Percentiles rank a stretch among this genome's conserved stretches.
These are phyloP conservation scores for Diphasiastrum complanatum DNA, from an alignment of 83 land plant genomes.

Conservation along the genomic window DNA sequence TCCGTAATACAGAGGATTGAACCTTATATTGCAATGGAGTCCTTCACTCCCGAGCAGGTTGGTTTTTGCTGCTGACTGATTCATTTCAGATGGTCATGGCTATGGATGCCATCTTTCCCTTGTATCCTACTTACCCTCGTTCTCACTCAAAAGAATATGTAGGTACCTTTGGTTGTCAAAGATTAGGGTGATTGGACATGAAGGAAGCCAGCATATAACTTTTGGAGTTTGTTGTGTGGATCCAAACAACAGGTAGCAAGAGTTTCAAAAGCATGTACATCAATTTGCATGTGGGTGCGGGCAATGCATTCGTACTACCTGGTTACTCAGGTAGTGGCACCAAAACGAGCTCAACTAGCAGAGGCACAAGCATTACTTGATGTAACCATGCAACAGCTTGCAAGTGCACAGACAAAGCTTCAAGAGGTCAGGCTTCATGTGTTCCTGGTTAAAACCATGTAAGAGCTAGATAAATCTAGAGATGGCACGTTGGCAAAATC, in stretches of 20 bases:
- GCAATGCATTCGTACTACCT: constrained; percentile 39
- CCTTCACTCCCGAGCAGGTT: constrained; percentile 42
- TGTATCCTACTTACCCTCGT: neutral
- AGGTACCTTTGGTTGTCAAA: no score
- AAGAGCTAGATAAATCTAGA: neutral
- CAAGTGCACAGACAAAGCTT: constrained; percentile 31
- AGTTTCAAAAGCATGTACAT: constrained; percentile 40
- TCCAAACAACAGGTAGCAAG: constrained; percentile 44
- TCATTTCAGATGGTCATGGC: no score
- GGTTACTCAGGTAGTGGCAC: constrained; percentile 34
- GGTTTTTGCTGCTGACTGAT: no score
- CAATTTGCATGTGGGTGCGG: constrained; percentile 42
- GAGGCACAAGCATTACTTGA: constrained; percentile 30
- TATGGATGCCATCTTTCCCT: no score
- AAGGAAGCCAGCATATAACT: neutral
- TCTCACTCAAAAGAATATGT: neutral
- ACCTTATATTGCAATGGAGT: constrained; percentile 35
- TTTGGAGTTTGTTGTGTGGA: neutral
- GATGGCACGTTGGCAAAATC: no score
- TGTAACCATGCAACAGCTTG: constrained; percentile 25
- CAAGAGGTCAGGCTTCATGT: constrained; percentile 22
- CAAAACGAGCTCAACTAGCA: constrained; percentile 34
- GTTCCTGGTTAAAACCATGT: neutral
- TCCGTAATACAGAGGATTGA: constrained; percentile 30
- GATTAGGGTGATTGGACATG: no score